Evolutionary conservation across 2,329 filamentous ascomycete species (phyloP).

Genomic region (Fusarium papillatum): DNA sequence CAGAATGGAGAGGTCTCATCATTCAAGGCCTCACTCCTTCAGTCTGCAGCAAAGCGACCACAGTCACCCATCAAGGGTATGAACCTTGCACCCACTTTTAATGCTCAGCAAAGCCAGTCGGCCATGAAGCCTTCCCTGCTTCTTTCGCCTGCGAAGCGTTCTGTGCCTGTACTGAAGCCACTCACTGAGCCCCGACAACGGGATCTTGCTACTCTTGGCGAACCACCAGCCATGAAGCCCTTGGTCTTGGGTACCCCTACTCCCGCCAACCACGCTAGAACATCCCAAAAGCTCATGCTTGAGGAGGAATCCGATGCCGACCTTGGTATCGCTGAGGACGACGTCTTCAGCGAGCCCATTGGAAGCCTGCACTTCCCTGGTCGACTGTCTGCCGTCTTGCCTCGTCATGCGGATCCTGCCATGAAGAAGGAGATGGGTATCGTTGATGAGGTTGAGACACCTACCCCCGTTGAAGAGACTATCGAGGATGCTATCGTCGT

Average conservation of each 20-base stretch:
- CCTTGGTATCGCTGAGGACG: slow-evolving; percentile 42
- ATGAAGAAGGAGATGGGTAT: slow-evolving; percentile 50
- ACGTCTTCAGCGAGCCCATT: slow-evolving; percentile 51
- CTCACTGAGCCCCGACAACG: slow-evolving; percentile 44
- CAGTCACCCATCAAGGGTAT: slow-evolving; percentile 59
- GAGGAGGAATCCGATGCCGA: slow-evolving; percentile 47
- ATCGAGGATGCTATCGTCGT: slow-evolving; percentile 5
- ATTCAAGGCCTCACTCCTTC: slow-evolving; percentile 60
- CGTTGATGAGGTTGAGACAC: slow-evolving; percentile 45
- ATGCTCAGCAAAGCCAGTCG: slow-evolving; percentile 49
- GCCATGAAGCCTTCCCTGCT: slow-evolving; percentile 61
- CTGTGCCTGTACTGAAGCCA: slow-evolving; percentile 51
- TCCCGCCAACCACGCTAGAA: slow-evolving; percentile 39
- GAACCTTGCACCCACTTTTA: slow-evolving; percentile 43
- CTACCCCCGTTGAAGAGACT: slow-evolving; percentile 7
- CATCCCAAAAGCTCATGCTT: slow-evolving; percentile 54
- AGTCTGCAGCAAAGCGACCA: slow-evolving; percentile 66
- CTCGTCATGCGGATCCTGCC: slow-evolving; percentile 56
- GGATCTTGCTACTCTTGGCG: slow-evolving; percentile 36
- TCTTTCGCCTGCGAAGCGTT: slow-evolving; percentile 65
- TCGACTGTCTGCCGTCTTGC: slow-evolving; percentile 59
- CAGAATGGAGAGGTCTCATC: slow-evolving; percentile 45
- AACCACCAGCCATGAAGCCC: slow-evolving; percentile 53
- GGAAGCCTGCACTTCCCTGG: slow-evolving; percentile 58
- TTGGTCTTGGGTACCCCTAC: slow-evolving; percentile 50